Percentiles rank a stretch among this genome's conserved stretches.
Conservation (phyloP, 345 rosid species). For the Bruguiera gymnorhiza region DNA sequence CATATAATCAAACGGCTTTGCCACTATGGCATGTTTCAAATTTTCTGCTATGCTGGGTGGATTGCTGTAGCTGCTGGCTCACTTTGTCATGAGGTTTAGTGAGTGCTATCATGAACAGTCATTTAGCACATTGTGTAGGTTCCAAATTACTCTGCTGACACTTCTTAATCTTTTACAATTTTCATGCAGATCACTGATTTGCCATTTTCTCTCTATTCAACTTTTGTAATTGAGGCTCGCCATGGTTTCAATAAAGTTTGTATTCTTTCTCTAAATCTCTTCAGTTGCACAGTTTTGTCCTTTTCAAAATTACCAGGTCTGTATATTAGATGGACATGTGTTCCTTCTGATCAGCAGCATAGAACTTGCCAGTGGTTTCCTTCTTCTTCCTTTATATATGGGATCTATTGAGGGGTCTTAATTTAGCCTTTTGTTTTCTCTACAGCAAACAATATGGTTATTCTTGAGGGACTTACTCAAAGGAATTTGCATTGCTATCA, state of each 20-base stretch:
- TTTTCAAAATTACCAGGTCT: constrained; percentile 11
- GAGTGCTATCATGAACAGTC: no score
- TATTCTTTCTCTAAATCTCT: constrained; percentile 20
- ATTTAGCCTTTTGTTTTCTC: constrained; percentile 20
- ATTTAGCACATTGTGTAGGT: no score
- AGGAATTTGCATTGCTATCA: constrained; percentile 61
- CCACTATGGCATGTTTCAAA: no score
- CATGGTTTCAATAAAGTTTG: constrained; percentile 97
- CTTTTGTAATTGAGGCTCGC: constrained; percentile 89
- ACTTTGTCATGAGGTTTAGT: no score
- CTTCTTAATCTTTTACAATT: constrained; percentile 9
- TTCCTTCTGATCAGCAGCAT: neutral
- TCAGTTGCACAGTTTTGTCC: constrained; percentile 4
- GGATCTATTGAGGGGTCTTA: constrained; percentile 8
- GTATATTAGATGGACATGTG: neutral
- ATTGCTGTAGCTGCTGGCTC: no score
- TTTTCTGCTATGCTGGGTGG: no score
- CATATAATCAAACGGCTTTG: no score
- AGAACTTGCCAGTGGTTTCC: neutral
- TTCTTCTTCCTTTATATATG: neutral
- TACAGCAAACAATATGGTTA: constrained; percentile 96
- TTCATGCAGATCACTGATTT: constrained; percentile 84
- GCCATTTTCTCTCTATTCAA: constrained; percentile 94
- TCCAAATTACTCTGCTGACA: neutral
- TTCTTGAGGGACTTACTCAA: constrained; percentile 87